Conservation (phyloP, 495 filamentous ascomycete genomes). For the Penicillium chermesinum region DNA sequence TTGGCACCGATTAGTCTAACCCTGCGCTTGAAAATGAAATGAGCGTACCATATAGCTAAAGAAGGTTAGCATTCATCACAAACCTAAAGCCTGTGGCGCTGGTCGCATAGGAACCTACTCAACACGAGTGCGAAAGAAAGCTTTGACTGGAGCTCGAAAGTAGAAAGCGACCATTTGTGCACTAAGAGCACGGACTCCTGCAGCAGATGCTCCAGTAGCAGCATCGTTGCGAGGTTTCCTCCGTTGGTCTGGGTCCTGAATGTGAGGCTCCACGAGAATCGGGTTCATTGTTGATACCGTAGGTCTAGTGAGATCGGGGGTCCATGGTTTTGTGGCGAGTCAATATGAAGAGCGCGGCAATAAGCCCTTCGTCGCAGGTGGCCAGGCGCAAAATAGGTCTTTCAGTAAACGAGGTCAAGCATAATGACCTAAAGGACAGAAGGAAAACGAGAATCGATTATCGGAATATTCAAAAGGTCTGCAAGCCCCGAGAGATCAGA, state of each 20-base stretch:
- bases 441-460: no score
- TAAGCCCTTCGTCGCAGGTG: background rate
- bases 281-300: slow-evolving; percentile 11
- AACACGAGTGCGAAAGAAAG: slow-evolving; percentile 82
- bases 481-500: background rate
- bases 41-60: slow-evolving; percentile 54
- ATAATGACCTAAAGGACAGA: background rate
- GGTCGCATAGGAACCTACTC: slow-evolving; percentile 55
- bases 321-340: background rate
- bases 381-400: background rate
- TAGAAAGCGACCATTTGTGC: slow-evolving; percentile 80
- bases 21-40: background rate
- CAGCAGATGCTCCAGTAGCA: slow-evolving; percentile 69
- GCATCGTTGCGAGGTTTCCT: slow-evolving; percentile 58
- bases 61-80: slow-evolving; percentile 5
- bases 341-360: background rate
- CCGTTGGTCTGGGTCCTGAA: slow-evolving; percentile 17
- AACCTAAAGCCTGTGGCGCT: background rate
- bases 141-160: slow-evolving; percentile 81
- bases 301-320: background rate
- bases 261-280: slow-evolving; percentile 16
- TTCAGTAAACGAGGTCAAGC: background rate
- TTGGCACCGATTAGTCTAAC: slow-evolving; percentile 18
- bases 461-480: no score
- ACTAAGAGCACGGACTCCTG: slow-evolving; percentile 71